Evolutionary conservation across 75 land plant species (phyloP), one percentile per base, ranked within the genome.

Genomic region (Cryptomeria japonica): DNA sequence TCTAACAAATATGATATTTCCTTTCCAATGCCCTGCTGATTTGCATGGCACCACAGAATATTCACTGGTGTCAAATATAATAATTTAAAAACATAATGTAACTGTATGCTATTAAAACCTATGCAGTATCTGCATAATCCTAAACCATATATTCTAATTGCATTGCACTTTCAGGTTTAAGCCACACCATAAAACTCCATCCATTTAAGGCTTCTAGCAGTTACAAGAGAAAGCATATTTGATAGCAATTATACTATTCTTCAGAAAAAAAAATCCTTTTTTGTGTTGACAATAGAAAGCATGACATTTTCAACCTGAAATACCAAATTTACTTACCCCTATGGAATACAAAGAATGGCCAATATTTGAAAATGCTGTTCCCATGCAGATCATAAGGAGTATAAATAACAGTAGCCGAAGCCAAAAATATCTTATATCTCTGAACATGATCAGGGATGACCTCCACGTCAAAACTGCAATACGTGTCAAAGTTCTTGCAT

Each of bases 401-500:
- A 93, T 84, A 86, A 86, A 91, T 51, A 95, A 90, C 72, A 94
- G 42, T 13, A 94, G 90, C 80, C 98, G 91, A 75, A 96, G 92
- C 98, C 98, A 96, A 83, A 89, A 94, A 87, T 93, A 95, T 55
- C 92, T 93, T 92, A 95, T 93, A 85, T 95, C 94, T 86, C 98
- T 93, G 73, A 93, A 93, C 98, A 96, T 96, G 75, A 91, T 89
- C 47, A 96, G 88, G 8, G 93, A 88, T 53, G 98, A 96, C 41
- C 98, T 91, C 95, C 95, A 95, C 8, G 93, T 94, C 80, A 95
- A 55, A 0, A 94, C 93, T 72, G 93, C 93, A 86, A 95, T 58
- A 84, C 93, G 80, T 8, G 92, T 93, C 22, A 88, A 86, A 87
- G 44, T 41, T 32, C 90, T 87, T n/a, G 95, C 93, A 84, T 85